Evolutionary conservation across 257 asterid genomes (phyloP).

Genomic region (Ilex asprella): DNA sequence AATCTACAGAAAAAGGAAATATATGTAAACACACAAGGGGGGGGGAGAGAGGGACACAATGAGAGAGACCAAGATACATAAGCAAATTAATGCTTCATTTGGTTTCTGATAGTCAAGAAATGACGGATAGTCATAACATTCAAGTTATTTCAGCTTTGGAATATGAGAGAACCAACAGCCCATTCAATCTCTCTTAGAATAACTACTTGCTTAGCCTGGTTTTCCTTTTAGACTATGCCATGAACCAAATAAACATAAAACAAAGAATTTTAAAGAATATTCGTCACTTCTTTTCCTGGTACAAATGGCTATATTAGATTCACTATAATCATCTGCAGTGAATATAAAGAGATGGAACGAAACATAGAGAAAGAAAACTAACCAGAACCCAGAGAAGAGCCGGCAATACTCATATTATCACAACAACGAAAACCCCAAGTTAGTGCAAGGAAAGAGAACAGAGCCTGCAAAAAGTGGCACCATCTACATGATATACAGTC

Average conservation of each 20-base stretch:
- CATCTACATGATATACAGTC: too few relatives aligned
- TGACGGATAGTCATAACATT: too few relatives aligned
- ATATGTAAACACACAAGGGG: neutral
- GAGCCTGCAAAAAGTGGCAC: slow-evolving; percentile 14
- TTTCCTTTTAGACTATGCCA: too few relatives aligned
- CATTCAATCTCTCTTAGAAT: too few relatives aligned
- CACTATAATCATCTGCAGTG: neutral
- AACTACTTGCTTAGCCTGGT: too few relatives aligned
- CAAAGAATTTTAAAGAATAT: neutral
- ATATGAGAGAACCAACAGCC: too few relatives aligned
- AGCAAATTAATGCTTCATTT: too few relatives aligned
- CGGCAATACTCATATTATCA: slow-evolving; percentile 56
- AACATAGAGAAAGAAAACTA: slow-evolving; percentile 19
- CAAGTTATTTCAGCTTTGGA: neutral
- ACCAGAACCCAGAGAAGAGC: slow-evolving; percentile 64
- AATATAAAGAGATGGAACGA: neutral
- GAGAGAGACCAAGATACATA: neutral
- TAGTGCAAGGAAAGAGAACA: neutral
- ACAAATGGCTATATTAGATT: neutral
- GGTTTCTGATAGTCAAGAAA: too few relatives aligned
- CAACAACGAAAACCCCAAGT: slow-evolving; percentile 16
- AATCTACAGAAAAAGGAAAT: neutral
- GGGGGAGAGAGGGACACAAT: neutral
- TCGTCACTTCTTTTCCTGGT: neutral
- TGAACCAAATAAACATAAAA: too few relatives aligned